Evolutionary conservation across 768 basidiomycete species (phyloP), one percentile per base, ranked within the genome.

Genomic region (Panaeolus papilionaceus): DNA sequence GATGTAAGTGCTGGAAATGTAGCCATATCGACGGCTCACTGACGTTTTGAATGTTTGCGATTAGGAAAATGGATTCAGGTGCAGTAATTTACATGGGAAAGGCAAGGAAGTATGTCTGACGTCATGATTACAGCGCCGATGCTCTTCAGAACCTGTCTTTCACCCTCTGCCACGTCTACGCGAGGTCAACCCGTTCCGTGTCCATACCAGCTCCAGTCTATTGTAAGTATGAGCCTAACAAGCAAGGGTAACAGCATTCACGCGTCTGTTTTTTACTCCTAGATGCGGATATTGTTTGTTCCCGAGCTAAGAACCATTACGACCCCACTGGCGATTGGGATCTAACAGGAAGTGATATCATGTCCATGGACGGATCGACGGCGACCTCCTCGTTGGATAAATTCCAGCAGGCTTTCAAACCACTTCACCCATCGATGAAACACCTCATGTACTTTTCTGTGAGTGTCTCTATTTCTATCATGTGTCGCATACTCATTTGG

Each of bases 201-300:
- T 93, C 92, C 0, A 93, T 93, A 62, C 92, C 92, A 0, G 92
- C 92, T 0, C 92, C 92, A 0, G 92, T 93, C 0, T 93, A 93
- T 71, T 93, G 92, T 93, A 71, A 75, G 90, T 64, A 38, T 23
- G 33, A 23, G 20, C 16, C 54, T 7, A 14, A 7, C 54, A 4
- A 14, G 28, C 33, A 33, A 58, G 2, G 2, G 11, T 1, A 28
- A 37, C 54, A 4, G 3, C 1, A 18, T 58, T 51, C 2, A 23
- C 26, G 10, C 2, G 33, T 11, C 33, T 58, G 14, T 16, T 16
- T 33, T 26, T 26, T 33, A 16, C 28, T 66, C 40, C 37, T 68
- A 93, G 92, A 93, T 74, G 92, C 92, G 8, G 91, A 93, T 73
- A 91, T 90, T 26, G 92, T 93, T 23, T 80, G 79, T 63, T 75